Percentiles rank a stretch among this genome's conserved stretches.
Conservation (phyloP, 768 basidiomycete species). For the Ramaria sp. region DNA sequence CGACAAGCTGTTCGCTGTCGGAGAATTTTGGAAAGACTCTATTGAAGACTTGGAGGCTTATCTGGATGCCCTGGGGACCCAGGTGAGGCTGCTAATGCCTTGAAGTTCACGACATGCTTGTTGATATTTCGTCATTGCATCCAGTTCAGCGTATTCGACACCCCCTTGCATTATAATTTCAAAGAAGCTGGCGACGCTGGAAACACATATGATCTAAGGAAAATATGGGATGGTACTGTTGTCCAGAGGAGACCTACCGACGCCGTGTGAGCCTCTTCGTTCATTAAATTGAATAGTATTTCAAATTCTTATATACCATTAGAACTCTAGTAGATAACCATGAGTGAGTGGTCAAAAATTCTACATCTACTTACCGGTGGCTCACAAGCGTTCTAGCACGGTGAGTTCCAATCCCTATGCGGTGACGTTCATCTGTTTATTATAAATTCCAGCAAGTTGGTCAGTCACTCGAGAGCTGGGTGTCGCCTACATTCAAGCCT, state of each 20-base stretch:
- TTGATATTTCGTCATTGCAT: not conserved
- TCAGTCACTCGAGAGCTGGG: slow-evolving; percentile 77
- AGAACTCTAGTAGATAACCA: slow-evolving; percentile 81
- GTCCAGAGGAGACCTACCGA: slow-evolving; percentile 62
- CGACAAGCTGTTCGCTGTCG: slow-evolving; percentile 25
- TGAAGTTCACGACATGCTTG: not conserved
- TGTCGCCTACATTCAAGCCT: slow-evolving; percentile 50
- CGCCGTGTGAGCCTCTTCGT: slow-evolving; percentile 37
- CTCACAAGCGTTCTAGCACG: not conserved
- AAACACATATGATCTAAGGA: slow-evolving; percentile 63
- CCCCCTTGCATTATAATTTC: slow-evolving; percentile 83
- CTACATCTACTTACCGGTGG: not conserved
- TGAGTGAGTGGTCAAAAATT: slow-evolving; percentile 43
- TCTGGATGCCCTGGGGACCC: slow-evolving; percentile 53
- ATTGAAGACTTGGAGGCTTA: slow-evolving; percentile 45
- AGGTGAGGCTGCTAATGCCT: slow-evolving; percentile 30
- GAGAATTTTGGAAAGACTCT: slow-evolving; percentile 29
- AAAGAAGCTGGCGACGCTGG: slow-evolving; percentile 62
- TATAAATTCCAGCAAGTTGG: slow-evolving; percentile 41
- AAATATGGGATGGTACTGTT: slow-evolving; percentile 59
- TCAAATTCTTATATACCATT: not conserved
- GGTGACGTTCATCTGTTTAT: not conserved
- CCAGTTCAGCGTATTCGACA: slow-evolving; percentile 85
- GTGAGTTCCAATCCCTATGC: not conserved
- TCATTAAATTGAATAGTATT: not conserved